A percentile compares a stretch with the other conserved stretches of the same genome.
Evolutionary conservation across 2,329 filamentous ascomycete species (phyloP).

Genomic region (Sporothrix pseudoabietina): DNA sequence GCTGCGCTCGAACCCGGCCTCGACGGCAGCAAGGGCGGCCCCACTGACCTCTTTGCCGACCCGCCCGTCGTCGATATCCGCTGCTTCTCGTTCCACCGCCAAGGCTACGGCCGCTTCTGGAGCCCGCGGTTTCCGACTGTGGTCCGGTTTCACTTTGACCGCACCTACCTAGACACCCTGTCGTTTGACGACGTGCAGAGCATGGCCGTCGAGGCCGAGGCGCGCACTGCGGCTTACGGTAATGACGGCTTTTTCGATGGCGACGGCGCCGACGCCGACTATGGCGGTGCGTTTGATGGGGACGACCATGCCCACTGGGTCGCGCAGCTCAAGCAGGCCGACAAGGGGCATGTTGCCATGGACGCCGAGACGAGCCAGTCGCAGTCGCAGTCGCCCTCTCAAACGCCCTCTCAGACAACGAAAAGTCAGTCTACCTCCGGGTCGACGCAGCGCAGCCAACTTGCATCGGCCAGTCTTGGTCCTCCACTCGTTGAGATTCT

Average conservation of each 20-base stretch:
- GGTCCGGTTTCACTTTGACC: slow-evolving; percentile 75
- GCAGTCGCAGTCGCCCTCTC: slow-evolving; percentile 31
- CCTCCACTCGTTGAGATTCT: background rate
- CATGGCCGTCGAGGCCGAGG: slow-evolving; percentile 53
- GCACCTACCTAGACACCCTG: slow-evolving; percentile 67
- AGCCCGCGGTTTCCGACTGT: slow-evolving; percentile 76
- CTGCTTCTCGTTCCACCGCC: slow-evolving; percentile 77
- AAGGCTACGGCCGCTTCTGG: slow-evolving; percentile 68
- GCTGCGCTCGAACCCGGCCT: slow-evolving; percentile 49
- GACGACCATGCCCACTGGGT: slow-evolving; percentile 53
- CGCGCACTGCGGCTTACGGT: background rate
- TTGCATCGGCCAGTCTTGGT: background rate
- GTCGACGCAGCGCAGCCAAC: slow-evolving; percentile 2
- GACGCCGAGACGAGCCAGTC: slow-evolving; percentile 52
- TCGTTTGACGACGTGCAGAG: slow-evolving; percentile 70
- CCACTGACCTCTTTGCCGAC: slow-evolving; percentile 62
- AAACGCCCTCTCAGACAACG: slow-evolving; percentile 16
- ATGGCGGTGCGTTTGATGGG: background rate
- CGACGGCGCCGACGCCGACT: background rate
- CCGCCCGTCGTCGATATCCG: slow-evolving; percentile 79
- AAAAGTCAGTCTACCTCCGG: background rate
- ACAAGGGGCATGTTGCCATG: slow-evolving; percentile 49
- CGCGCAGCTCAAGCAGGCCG: slow-evolving; percentile 58
- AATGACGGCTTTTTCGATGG: slow-evolving; percentile 16
- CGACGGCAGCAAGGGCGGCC: slow-evolving; percentile 44